phyloP scores from a whole-genome alignment of 2,329 filamentous ascomycete genomes.

The Penicillium griseofulvum region DNA sequence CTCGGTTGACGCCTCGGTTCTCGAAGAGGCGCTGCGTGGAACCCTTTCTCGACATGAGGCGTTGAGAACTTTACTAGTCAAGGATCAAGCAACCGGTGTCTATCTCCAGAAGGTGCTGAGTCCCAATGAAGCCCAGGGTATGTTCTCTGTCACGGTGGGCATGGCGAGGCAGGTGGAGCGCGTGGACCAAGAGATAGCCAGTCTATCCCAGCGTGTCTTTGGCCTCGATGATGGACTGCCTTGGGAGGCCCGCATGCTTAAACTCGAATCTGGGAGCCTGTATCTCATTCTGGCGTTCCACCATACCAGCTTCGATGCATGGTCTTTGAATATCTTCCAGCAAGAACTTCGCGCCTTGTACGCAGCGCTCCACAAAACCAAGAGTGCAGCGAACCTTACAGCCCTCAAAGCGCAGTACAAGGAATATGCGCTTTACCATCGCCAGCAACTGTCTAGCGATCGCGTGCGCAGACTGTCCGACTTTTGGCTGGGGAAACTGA shows the following conservation, averaged over 20 bases:
- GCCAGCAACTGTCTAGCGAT: not conserved
- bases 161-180: not conserved
- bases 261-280: not conserved
- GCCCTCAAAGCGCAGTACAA: not conserved
- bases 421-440: not conserved
- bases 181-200: not conserved
- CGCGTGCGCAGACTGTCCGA: not conserved
- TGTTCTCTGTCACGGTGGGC: not conserved
- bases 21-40: not conserved
- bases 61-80: not conserved
- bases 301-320: not conserved
- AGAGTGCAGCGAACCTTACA: not conserved
- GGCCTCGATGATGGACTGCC: not conserved
- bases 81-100: not conserved
- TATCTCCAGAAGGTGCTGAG: not conserved
- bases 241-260: not conserved
- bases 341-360: not conserved
- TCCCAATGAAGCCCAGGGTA: not conserved
- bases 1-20: not conserved
- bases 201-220: not conserved
- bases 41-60: not conserved
- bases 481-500: not conserved
- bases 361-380: not conserved
- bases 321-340: not conserved
- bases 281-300: not conserved